Conservation (phyloP, 163 green algal genomes). For the Prototheca wickerhamii region DNA sequence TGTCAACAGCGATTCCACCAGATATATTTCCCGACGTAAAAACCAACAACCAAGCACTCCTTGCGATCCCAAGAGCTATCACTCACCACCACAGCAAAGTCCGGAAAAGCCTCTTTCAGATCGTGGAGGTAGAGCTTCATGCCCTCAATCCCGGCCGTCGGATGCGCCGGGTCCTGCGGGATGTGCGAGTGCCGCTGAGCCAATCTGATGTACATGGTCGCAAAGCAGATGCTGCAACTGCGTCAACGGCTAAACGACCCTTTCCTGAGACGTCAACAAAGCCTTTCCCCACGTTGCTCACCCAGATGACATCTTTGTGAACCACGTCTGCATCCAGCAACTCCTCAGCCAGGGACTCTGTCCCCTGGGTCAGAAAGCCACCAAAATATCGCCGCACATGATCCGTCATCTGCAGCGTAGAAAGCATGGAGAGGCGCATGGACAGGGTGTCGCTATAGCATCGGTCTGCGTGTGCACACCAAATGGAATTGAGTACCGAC, state of each 20-base stretch:
- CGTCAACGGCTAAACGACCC: too few relatives aligned
- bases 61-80: too few relatives aligned
- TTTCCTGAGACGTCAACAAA: not conserved
- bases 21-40: too few relatives aligned
- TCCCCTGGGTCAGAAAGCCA: constrained; percentile 26
- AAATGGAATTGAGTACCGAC: too few relatives aligned
- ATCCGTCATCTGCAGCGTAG: constrained; percentile 16
- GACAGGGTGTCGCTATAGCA: too few relatives aligned
- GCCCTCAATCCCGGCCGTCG: constrained; percentile 16
- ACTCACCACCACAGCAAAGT: constrained; percentile 19
- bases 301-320: constrained; percentile 14
- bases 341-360: constrained; percentile 6
- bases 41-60: not conserved
- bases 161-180: constrained; percentile 22
- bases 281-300: not conserved
- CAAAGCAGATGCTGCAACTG: too few relatives aligned
- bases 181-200: too few relatives aligned
- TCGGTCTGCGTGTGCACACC: too few relatives aligned
- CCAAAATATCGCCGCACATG: constrained; percentile 9
- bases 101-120: constrained; percentile 20
- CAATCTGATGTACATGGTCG: not conserved
- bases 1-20: too few relatives aligned
- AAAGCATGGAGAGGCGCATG: not conserved
- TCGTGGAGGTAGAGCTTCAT: constrained; percentile 27
- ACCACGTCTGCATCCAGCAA: constrained; percentile 20